A percentile compares a stretch with the other conserved stretches of the same genome.
These are phyloP conservation scores for Medicago truncatula DNA, from an alignment of 306 rosid genomes.

Conservation along the genomic window MtrunA17r5.0-ANR NC_053045.1:15249001-15249500, in stretches of 20 bases:
- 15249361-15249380: conserved; percentile 9
- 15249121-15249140: conserved; percentile 4
- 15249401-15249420: conserved; percentile 22
- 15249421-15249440: conserved; percentile 34
- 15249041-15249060: conserved; percentile 94
- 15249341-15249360: conserved; percentile 23
- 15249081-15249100: conserved; percentile 39
- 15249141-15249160: conserved; percentile 3
- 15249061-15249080: conserved; percentile 16
- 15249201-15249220: conserved; percentile 27
- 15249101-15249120: conserved; percentile 24
- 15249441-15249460: conserved; percentile 27
- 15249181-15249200: conserved; percentile 25
- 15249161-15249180: conserved; percentile 29
- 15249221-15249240: conserved; percentile 5
- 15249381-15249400: conserved; percentile 1
- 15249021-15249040: conserved; percentile 86
- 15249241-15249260: conserved; percentile 3
- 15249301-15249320: conserved; percentile 8
- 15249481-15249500: too few species aligned
- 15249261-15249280: conserved; percentile 22
- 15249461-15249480: too few species aligned
- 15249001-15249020: conserved; percentile 94
- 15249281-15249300: conserved; percentile 13
- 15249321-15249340: conserved; percentile 14